Evolutionary conservation across 2,329 filamentous ascomycete genomes (phyloP), one percentile per base, ranked within the genome.

Genomic region (Curvularia lunata): DNA sequence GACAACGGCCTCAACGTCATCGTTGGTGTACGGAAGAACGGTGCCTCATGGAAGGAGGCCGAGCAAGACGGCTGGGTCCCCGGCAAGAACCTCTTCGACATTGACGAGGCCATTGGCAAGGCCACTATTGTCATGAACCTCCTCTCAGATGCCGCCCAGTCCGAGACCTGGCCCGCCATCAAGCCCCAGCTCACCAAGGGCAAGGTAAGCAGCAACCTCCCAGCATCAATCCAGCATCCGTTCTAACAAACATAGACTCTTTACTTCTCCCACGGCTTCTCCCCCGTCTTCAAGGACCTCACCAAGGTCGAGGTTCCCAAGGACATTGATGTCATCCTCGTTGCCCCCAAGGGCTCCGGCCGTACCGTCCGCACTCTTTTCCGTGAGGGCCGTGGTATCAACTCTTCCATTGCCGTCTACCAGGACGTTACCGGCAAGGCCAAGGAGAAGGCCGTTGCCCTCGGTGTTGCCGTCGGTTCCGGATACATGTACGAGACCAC

Each of bases 231-330:
- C 50, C 23, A 45, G 42, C 27, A 37, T 45, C 23, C 37, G 8
- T 18, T 16, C 63, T 71, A 52, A 72, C 47, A 5, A 1, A 3
- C 13, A 5, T 66, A 95, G 94, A 99, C 95, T 62, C 91, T 99
- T 73, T 99, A 99, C 90, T 99, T 99, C 88, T 98, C 95, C 72
- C 95, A 99, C 88, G 95, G 95, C 78, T 99, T 99, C 91, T 98
- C 95, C 65, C 95, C 95, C 79, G 93, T 99, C 82, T 99, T 99
- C 91, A 97, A 97, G 87, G 90, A 97, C 81, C 89, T 95, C 79
- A 99, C 95, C 87, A 96, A 97, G 83, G 95, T 99, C 79, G 95
- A 99, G 64, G 91, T 97, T 65, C 95, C 95, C 82, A 87, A 80
- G 69, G 91, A 98, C 83, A 91, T 99, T 78, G 95, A 99, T 81